These are phyloP conservation scores for Ustilago sp. DNA, from an alignment of 1,284 basidiomycete species.

Conservation along the genomic window DNA sequence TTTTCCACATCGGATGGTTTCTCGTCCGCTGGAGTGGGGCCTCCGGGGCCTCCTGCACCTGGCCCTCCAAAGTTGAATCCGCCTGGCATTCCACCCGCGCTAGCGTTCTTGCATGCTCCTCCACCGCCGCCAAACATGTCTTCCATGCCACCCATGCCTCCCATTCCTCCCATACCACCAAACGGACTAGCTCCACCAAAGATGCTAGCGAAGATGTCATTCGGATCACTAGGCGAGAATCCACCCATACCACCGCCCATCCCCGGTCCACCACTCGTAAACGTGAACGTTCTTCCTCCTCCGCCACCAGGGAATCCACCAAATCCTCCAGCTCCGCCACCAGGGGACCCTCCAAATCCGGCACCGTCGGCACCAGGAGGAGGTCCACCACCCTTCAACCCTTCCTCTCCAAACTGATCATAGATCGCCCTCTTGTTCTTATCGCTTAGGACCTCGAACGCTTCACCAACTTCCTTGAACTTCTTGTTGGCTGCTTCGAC, in stretches of 20 bases:
- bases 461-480: constrained; percentile 97
- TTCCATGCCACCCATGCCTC: constrained; percentile 62
- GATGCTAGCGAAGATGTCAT: constrained; percentile 86
- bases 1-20: constrained; percentile 78
- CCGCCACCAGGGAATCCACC: constrained; percentile 53
- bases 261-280: constrained; percentile 40
- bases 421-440: constrained; percentile 92
- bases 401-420: constrained; percentile 96
- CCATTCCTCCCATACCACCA: constrained; percentile 47
- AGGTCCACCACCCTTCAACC: constrained; percentile 77
- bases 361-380: constrained; percentile 69
- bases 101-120: constrained; percentile 21
- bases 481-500: constrained; percentile 84
- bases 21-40: constrained; percentile 8
- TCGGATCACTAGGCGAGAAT: constrained; percentile 77
- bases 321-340: constrained; percentile 25
- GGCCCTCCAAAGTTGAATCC: constrained; percentile 28
- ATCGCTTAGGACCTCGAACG: constrained; percentile 95
- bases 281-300: constrained; percentile 55
- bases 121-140: constrained; percentile 58
- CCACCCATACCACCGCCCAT: constrained; percentile 56
- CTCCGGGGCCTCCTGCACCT: constrained; percentile 1
- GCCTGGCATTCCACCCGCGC: constrained; percentile 46
- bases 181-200: constrained; percentile 63
- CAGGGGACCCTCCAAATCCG: not conserved